Conservation (phyloP, 805 yeast species). For the Kuraishia capsulata region DNA sequence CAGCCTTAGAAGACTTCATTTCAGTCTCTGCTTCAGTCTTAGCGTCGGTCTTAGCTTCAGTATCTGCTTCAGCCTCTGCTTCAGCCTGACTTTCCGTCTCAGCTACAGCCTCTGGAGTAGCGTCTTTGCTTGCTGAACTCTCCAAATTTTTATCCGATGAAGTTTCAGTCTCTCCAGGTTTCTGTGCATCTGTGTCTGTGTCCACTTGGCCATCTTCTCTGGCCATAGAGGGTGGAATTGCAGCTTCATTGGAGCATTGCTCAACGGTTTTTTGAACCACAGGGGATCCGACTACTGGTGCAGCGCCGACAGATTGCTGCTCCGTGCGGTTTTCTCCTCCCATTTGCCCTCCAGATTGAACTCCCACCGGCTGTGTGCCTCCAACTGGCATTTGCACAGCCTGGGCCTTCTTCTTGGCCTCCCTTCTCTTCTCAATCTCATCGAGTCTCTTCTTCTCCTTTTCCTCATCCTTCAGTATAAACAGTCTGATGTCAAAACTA, state of each 20-base stretch:
- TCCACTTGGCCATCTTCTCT: neutral
- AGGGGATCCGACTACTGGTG: constrained; percentile 4
- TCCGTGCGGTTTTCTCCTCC: constrained; percentile 5
- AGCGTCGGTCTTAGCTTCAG: constrained; percentile 20
- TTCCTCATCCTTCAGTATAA: constrained; percentile 77
- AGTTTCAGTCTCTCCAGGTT: constrained; percentile 5
- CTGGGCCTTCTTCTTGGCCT: constrained; percentile 7
- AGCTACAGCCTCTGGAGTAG: constrained; percentile 6
- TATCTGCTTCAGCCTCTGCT: constrained; percentile 21
- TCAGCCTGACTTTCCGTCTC: constrained; percentile 8
- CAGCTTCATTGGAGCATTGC: constrained; percentile 6
- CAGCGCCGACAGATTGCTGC: neutral
- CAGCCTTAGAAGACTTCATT: constrained; percentile 6
- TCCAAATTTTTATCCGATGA: no score
- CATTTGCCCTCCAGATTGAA: constrained; percentile 1
- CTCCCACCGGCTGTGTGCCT: constrained; percentile 7
- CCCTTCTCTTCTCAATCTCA: constrained; percentile 17
- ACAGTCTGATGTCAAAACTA: constrained; percentile 63
- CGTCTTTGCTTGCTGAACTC: no score
- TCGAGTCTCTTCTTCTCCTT: constrained; percentile 34
- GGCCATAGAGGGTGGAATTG: no score
- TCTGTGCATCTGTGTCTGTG: constrained; percentile 3
- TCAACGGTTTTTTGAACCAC: neutral
- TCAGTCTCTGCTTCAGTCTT: constrained; percentile 9
- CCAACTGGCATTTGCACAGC: constrained; percentile 5